phyloP scores from a whole-genome alignment of 1,284 basidiomycete genomes.

The Ganoderma resinaceum region DNA sequence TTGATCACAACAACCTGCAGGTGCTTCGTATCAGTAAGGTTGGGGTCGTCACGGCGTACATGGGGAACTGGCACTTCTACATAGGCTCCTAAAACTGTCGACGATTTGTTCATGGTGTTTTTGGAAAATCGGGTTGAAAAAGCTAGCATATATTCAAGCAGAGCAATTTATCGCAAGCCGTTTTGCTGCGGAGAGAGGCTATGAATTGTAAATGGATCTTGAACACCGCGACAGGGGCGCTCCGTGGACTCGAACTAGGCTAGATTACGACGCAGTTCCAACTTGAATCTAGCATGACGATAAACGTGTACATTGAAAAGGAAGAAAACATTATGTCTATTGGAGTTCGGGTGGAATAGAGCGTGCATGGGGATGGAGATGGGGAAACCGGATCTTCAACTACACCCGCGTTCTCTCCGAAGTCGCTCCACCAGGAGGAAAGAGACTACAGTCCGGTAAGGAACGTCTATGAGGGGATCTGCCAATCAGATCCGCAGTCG shows the following conservation, averaged over 20 bases:
- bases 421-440: conserved; percentile 41
- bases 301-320: background rate
- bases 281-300: background rate
- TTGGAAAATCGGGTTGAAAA: too few relatives aligned
- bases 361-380: background rate
- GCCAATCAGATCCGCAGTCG: background rate
- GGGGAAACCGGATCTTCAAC: conserved; percentile 2
- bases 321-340: background rate
- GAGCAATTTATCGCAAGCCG: too few relatives aligned
- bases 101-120: too few relatives aligned
- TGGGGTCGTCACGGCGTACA: too few relatives aligned
- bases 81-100: too few relatives aligned
- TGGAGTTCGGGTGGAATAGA: background rate
- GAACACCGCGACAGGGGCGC: too few relatives aligned
- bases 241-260: conserved; percentile 62
- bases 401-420: conserved; percentile 29
- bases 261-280: conserved; percentile 62
- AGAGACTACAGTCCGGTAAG: conserved; percentile 33
- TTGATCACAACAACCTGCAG: conserved; percentile 88
- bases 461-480: background rate
- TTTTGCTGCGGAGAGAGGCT: too few relatives aligned
- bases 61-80: too few relatives aligned
- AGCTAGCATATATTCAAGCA: too few relatives aligned
- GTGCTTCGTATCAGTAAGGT: too few relatives aligned
- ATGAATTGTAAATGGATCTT: too few relatives aligned